Evolutionary conservation across 805 yeast genomes (phyloP), one percentile per base, ranked within the genome.

Genomic region (Yarrowia keelungensis): DNA sequence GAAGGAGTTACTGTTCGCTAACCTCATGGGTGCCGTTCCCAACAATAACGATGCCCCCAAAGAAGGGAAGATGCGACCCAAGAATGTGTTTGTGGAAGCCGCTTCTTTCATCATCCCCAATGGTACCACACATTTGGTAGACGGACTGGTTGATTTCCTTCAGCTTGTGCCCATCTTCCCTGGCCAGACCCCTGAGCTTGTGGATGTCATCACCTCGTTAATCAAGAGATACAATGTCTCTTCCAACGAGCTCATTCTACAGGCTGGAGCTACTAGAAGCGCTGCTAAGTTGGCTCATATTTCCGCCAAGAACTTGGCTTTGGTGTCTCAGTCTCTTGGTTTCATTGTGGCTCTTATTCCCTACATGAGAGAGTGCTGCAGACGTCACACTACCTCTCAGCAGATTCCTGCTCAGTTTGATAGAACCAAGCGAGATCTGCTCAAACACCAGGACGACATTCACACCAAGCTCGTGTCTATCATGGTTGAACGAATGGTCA

Each of bases 221-320:
- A 71, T 88, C 53, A 82, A 82, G 50, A 77, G 83, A 11, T 78
- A 85, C 73, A 88, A 89, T 72, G 76, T 85, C 16, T 84, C 87
- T 70, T 79, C 85, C 7, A 83, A 85, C 4, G 85, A 85, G 70
- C 84, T 90, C 5, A 87, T 90, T 47, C 78, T 90, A 45, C 89
- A 88, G 53, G 92, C 93, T 0, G 91, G 90, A 50, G 94, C 94
- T 0, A 88, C 90, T 2, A 78, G 86, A 71, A 47, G 56, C 11
- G 85, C 92, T 0, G 90, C 94, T 0, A 92, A 91, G 0, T 79
- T 89, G 64, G 86, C 84, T 71, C 92, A 89, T 74, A 89, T 90
- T 64, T 87, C 91, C 3, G 88, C 92, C 1, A 87, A 87, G 72
- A 91, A 89, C 75, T 75, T 89, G 64, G 88, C 92, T 0, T 80